Percentiles rank a stretch among this genome's conserved stretches.
phyloP scores from a whole-genome alignment of 176 grass and related monocot genomes.

The Eragrostis curvula region DNA sequence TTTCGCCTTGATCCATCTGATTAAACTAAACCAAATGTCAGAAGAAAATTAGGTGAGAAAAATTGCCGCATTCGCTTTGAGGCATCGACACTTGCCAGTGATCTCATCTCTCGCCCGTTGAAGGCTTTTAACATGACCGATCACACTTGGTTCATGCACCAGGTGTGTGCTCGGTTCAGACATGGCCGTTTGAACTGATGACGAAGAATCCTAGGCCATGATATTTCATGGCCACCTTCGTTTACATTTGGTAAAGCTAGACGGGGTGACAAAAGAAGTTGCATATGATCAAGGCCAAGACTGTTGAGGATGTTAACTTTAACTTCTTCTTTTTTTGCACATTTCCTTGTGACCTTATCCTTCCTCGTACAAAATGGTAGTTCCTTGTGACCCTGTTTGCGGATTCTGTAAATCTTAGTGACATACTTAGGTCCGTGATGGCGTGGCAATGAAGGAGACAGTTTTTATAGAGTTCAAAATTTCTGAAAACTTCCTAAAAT shows the following conservation, averaged over 20 bases:
- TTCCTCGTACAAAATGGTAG: too few species aligned
- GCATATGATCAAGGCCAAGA: constrained; percentile 5
- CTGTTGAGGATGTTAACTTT: too few species aligned
- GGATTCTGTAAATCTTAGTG: too few species aligned
- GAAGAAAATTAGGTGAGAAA: not conserved
- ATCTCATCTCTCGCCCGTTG: not conserved
- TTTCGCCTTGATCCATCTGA: too few species aligned
- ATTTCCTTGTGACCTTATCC: too few species aligned
- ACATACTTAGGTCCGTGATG: too few species aligned
- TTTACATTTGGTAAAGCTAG: not conserved
- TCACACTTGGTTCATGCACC: not conserved
- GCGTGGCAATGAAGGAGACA: too few species aligned
- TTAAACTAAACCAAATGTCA: not conserved
- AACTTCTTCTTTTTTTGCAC: too few species aligned
- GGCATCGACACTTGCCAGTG: not conserved
- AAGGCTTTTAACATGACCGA: not conserved
- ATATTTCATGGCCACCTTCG: not conserved
- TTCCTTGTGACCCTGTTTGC: too few species aligned
- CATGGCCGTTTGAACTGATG: not conserved
- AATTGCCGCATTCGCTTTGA: not conserved
- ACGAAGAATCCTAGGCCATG: not conserved
- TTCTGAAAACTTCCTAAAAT: too few species aligned
- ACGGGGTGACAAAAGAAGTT: constrained; percentile 22
- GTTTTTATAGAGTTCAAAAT: too few species aligned
- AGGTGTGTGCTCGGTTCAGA: not conserved